phyloP scores from a whole-genome alignment of 306 rosid genomes.

The Cucumis cinereus region DNA sequence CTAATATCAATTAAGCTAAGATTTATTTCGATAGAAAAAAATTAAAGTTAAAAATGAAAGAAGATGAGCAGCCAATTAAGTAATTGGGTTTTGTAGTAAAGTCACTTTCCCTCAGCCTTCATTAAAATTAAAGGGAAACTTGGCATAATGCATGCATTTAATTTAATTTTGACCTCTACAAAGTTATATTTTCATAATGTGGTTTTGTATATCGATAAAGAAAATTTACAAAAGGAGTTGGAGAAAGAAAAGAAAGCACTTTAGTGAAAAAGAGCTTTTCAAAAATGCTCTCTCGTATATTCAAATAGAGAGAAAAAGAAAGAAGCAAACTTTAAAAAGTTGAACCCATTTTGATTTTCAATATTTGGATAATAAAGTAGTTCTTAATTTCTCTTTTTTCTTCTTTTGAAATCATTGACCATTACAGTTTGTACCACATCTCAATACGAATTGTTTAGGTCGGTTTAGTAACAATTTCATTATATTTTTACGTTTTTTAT shows the following conservation, averaged over 20 bases:
- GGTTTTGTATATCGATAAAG: conserved; percentile 12
- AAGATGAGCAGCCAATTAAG: background rate
- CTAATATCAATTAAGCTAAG: too few species aligned
- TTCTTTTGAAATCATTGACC: conserved; percentile 41
- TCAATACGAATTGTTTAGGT: too few species aligned
- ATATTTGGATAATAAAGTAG: conserved; percentile 39
- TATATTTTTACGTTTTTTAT: too few species aligned
- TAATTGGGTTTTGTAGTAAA: background rate
- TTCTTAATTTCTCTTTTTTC: conserved; percentile 31
- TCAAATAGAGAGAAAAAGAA: conserved; percentile 7
- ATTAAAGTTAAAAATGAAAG: background rate
- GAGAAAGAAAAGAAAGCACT: conserved; percentile 31
- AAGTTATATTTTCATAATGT: background rate
- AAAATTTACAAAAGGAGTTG: background rate
- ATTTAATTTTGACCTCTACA: background rate
- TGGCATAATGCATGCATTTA: background rate
- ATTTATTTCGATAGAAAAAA: too few species aligned
- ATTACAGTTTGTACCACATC: conserved; percentile 31
- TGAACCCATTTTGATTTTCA: conserved; percentile 37
- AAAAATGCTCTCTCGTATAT: conserved; percentile 13
- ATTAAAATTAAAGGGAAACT: background rate
- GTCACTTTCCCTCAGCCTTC: background rate
- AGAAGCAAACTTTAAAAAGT: conserved; percentile 32
- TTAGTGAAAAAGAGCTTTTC: conserved; percentile 12
- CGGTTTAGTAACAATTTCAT: too few species aligned